Evolutionary conservation across 495 filamentous ascomycete genomes (phyloP).

Genomic region (Zalerion maritima): DNA sequence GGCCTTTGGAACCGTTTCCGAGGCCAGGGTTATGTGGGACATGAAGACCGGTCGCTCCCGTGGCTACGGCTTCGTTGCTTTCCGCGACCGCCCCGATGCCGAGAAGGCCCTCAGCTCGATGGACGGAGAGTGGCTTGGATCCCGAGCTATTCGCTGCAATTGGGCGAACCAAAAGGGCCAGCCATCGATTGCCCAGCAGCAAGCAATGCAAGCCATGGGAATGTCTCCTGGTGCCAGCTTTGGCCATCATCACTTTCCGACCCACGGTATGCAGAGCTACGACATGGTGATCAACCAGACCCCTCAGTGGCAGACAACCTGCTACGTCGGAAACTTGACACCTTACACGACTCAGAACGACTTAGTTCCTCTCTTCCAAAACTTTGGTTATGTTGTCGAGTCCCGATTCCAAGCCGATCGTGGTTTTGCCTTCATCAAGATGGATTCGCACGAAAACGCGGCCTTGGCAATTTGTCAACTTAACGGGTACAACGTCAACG

Average conservation of each 20-base stretch:
- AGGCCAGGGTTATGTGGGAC: constrained; percentile 99
- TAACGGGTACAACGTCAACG: constrained; percentile 94
- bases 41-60: constrained; percentile 99
- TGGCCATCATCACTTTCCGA: constrained; percentile 96
- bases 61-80: constrained; percentile 96
- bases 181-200: constrained; percentile 93
- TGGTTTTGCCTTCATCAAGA: constrained; percentile 98
- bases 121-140: constrained; percentile 99
- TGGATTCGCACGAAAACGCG: constrained; percentile 96
- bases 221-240: constrained; percentile 96
- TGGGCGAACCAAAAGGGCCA: constrained; percentile 99
- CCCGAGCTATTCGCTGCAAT: constrained; percentile 96
- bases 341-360: constrained; percentile 96
- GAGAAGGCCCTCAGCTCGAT: constrained; percentile 94
- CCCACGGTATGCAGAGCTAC: constrained; percentile 89
- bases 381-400: constrained; percentile 94
- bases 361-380: constrained; percentile 90
- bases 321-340: constrained; percentile 95
- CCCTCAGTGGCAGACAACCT: constrained; percentile 97
- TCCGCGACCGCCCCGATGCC: constrained; percentile 84
- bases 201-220: constrained; percentile 93
- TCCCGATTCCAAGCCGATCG: constrained; percentile 96
- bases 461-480: constrained; percentile 97
- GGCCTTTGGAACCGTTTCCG: constrained; percentile 92
- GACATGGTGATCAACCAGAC: constrained; percentile 97